These are phyloP conservation scores for Candida vaughaniae DNA, from an alignment of 805 yeast species.

Conservation along the genomic window DNA sequence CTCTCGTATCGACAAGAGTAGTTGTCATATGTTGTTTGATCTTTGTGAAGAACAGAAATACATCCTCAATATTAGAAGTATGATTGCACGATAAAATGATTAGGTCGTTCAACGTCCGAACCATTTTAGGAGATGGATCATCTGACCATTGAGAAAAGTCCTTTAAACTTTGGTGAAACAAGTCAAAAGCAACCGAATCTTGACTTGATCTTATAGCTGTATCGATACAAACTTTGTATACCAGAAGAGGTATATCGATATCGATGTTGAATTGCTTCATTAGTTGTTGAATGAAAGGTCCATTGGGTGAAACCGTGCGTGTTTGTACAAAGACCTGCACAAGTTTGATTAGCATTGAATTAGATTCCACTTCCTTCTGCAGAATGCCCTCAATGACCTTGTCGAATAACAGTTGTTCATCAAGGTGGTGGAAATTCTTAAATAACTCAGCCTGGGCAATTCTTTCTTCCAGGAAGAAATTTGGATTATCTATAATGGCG, in stretches of 20 bases:
- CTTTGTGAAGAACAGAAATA: conserved; percentile 33
- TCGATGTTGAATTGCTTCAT: conserved; percentile 6
- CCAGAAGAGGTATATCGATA: conserved; percentile 16
- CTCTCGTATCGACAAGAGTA: conserved; percentile 24
- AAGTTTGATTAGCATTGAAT: conserved; percentile 16
- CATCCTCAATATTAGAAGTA: conserved; percentile 25
- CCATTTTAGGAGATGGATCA: conserved; percentile 32
- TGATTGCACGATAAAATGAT: conserved; percentile 31
- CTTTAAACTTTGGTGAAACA: conserved; percentile 32
- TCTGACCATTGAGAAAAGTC: conserved; percentile 23
- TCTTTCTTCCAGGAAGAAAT: conserved; percentile 9
- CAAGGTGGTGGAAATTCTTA: not conserved
- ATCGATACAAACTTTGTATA: conserved; percentile 31
- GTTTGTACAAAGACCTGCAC: conserved; percentile 18
- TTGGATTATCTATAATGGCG: conserved; percentile 1
- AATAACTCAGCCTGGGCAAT: conserved; percentile 10
- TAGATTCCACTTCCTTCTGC: conserved; percentile 1
- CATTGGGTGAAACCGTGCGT: conserved; percentile 18
- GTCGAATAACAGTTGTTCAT: not conserved
- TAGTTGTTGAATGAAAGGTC: conserved; percentile 7
- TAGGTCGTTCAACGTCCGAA: conserved; percentile 44
- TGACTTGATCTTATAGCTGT: conserved; percentile 20
- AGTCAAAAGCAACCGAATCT: conserved; percentile 20
- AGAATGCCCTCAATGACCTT: not conserved
- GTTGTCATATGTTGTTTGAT: conserved; percentile 37